Base-by-base conservation (phyloP, 805 yeast genomes). In the Suhomyces faveliae region DNA sequence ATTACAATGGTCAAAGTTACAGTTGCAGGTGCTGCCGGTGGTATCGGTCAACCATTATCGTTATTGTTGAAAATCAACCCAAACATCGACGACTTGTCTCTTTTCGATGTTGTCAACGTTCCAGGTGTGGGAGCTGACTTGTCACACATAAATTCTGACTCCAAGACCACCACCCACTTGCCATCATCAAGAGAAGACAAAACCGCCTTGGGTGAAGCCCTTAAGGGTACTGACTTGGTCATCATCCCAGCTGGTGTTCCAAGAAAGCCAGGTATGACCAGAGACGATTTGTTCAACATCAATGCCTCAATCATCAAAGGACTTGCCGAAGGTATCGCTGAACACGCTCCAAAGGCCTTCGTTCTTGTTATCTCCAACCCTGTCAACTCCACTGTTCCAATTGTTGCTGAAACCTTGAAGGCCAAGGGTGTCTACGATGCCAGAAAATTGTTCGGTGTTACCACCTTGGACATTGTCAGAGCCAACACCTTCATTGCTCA, bases 211-310 rank as follows among this genome's bases (percentile, higher is more conserved):
- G 69, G 71, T 19, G 63, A 60, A 20, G 72, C 83, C 12, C 68
- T 80, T 46, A 65, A 68, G 52, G 78, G 69, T 30, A 55, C 80
- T 4, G 70, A 78, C 51, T 61, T 78, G 55, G 83, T 80, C 40
- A 63, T 80, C 49, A 78, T 80, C 59, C 96, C 96, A 41, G 96
- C 96, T 29, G 96, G 96, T 52, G 85, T 88, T 35, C 96, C 96
- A 61, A 84, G 96, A 75, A 89, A 89, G 74, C 96, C 96, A 37
- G 96, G 96, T 49, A 88, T 88, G 96, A 86, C 95, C 51, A 83
- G 96, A 71, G 96, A 87, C 66, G 96, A 88, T 61, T 78, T 88
- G 64, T 87, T 88, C 79, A 80, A 80, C 68, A 85, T 86, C 70
- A 88, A 88, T 63, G 94, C 95, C 6, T 81, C 85, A 29, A 90